Evolutionary conservation across 805 yeast genomes (phyloP).

Genomic region (Candida xyloterini): DNA sequence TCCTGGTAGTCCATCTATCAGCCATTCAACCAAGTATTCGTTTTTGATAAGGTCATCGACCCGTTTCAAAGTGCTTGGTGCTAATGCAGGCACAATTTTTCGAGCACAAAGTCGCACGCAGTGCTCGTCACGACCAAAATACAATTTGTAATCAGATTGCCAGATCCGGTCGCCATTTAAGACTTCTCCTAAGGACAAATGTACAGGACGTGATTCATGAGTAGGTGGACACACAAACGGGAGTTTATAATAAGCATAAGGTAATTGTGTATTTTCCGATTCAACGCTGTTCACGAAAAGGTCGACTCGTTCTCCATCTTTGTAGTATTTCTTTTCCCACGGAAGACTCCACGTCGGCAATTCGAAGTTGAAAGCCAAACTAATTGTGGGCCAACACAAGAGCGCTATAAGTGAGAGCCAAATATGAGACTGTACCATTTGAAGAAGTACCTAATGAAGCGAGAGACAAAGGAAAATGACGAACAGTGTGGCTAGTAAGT

Average conservation of each 20-base stretch:
- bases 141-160: constrained; percentile 67
- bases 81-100: constrained; percentile 38
- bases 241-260: constrained; percentile 71
- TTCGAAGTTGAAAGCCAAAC: constrained; percentile 10
- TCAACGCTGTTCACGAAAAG: constrained; percentile 74
- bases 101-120: constrained; percentile 71
- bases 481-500: too few relatives aligned
- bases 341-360: constrained; percentile 19
- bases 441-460: background rate
- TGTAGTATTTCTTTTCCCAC: constrained; percentile 39
- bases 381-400: constrained; percentile 2
- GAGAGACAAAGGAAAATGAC: background rate
- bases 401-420: constrained; percentile 4
- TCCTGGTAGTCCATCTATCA: constrained; percentile 79
- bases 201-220: constrained; percentile 51
- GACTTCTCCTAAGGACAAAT: constrained; percentile 71
- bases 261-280: constrained; percentile 72
- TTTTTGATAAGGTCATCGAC: constrained; percentile 62
- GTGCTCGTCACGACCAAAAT: constrained; percentile 60
- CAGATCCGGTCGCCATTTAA: constrained; percentile 77
- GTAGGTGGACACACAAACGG: constrained; percentile 79
- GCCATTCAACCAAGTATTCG: constrained; percentile 82
- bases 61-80: constrained; percentile 43
- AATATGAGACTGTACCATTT: background rate
- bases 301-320: constrained; percentile 59